These are phyloP conservation scores for Iris macrosiphon DNA, from an alignment of 106 monocot genomes.

Conservation along the genomic window DNA sequence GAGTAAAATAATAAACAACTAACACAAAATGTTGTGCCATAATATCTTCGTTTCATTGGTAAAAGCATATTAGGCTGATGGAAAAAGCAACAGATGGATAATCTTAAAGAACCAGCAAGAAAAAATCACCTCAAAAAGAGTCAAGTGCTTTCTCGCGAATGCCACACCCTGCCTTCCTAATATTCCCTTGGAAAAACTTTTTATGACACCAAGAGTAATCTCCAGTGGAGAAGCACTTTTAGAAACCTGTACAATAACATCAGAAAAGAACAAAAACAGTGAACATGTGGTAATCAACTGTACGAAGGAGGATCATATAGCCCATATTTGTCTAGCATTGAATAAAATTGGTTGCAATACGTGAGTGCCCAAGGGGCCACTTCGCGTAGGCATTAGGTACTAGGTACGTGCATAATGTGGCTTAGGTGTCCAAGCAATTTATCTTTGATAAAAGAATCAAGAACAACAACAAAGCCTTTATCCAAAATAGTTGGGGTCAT, in stretches of 20 bases:
- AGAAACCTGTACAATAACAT: conserved; percentile 43
- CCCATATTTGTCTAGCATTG: too few species aligned
- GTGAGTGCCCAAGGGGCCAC: too few species aligned
- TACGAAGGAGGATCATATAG: background rate
- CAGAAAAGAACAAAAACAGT: background rate
- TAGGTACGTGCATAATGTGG: too few species aligned
- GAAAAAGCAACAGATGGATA: background rate
- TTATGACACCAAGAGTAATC: conserved; percentile 68
- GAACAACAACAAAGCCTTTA: too few species aligned
- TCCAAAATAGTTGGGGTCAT: too few species aligned
- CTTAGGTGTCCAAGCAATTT: too few species aligned
- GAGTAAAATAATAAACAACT: background rate
- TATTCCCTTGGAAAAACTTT: conserved; percentile 48
- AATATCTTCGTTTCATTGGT: too few species aligned
- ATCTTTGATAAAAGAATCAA: too few species aligned
- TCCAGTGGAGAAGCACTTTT: conserved; percentile 80
- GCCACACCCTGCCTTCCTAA: conserved; percentile 43
- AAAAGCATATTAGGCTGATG: background rate
- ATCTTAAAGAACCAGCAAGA: conserved; percentile 2
- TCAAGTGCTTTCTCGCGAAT: conserved; percentile 69
- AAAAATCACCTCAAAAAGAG: conserved; percentile 77
- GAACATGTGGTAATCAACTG: background rate
- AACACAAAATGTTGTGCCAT: too few species aligned
- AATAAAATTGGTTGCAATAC: too few species aligned
- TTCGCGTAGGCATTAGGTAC: too few species aligned